phyloP scores from a whole-genome alignment of 306 rosid genomes.

The Cucumis sativus region DNA sequence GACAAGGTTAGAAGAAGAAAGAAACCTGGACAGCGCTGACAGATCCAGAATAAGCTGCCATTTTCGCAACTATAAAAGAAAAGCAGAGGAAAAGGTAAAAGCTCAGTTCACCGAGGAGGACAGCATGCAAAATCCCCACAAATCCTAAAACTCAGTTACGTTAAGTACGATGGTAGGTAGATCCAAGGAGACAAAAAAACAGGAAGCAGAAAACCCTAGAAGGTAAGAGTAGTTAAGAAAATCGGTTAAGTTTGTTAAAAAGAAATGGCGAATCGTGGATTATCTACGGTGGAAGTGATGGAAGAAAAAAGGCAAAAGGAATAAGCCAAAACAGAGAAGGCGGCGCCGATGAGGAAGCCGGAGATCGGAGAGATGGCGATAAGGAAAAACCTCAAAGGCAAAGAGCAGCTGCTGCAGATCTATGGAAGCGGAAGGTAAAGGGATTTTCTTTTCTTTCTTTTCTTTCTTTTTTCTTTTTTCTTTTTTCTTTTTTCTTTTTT shows the following conservation, averaged over 20 bases:
- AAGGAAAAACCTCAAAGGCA: background rate
- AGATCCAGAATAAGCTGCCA: constrained; percentile 35
- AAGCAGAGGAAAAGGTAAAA: background rate
- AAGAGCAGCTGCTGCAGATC: background rate
- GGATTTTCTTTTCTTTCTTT: background rate
- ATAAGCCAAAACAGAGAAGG: background rate
- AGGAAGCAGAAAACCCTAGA: constrained; percentile 3
- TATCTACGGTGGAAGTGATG: background rate
- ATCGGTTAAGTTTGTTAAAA: background rate
- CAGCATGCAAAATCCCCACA: constrained; percentile 22
- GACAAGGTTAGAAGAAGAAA: background rate
- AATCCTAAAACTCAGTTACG: constrained; percentile 8
- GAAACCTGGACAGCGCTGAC: constrained; percentile 67
- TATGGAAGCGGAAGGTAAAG: background rate
- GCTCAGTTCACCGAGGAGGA: constrained; percentile 4
- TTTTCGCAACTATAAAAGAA: background rate
- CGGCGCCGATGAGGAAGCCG: background rate
- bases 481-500: no score
- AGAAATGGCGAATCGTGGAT: background rate
- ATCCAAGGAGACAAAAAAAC: constrained; percentile 16
- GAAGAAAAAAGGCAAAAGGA: background rate
- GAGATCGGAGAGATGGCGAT: constrained; percentile 6
- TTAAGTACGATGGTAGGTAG: constrained; percentile 10
- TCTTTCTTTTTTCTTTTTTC: no score
- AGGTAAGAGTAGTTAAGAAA: background rate